Evolutionary conservation across 2,329 filamentous ascomycete genomes (phyloP).

Genomic region (Cytospora schulzeri): DNA sequence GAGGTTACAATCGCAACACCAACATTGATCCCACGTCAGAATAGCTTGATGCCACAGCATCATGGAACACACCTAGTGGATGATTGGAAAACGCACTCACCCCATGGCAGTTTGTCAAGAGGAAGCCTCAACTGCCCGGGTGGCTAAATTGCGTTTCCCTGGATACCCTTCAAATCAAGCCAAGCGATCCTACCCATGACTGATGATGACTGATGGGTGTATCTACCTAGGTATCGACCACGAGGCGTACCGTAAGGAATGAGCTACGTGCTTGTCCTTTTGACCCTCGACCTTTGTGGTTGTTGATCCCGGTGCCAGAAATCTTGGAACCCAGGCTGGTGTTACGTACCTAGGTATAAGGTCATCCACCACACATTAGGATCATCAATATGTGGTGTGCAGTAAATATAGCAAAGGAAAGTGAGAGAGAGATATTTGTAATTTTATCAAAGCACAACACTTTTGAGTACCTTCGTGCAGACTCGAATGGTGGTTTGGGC

Average conservation of each 20-base stretch:
- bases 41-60: not conserved
- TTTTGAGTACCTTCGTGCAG: too few species aligned
- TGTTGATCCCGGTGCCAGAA: not conserved
- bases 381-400: not conserved
- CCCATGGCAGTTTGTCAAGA: not conserved
- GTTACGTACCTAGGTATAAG: too few species aligned
- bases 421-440: too few species aligned
- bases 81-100: not conserved
- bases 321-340: too few species aligned
- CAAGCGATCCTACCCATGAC: too few species aligned
- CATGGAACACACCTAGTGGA: not conserved
- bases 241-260: not conserved
- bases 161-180: not conserved
- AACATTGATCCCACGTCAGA: not conserved
- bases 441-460: too few species aligned
- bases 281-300: not conserved
- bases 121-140: too few species aligned
- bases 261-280: not conserved
- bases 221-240: not conserved
- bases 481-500: too few species aligned
- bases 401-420: too few species aligned
- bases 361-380: not conserved
- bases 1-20: not conserved
- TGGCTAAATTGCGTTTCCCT: too few species aligned
- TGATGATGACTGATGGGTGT: not conserved